A percentile compares a stretch with the other conserved stretches of the same genome.
phyloP scores from a whole-genome alignment of 1,284 basidiomycete genomes.

The Inonotus obliquus region DNA sequence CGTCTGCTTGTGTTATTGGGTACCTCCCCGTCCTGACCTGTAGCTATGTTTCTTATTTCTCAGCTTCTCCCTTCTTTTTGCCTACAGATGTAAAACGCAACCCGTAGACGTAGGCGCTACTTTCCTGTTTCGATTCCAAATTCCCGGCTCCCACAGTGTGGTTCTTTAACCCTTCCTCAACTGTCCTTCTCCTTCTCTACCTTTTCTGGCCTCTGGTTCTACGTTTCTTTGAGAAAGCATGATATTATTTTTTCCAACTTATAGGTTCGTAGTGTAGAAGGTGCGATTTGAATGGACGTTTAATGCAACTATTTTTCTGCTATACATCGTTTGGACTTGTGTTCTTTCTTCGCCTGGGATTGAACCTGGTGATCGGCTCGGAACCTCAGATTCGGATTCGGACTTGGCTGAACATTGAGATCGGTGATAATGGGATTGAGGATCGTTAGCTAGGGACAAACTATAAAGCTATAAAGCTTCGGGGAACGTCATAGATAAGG shows the following conservation, averaged over 20 bases:
- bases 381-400: neutral
- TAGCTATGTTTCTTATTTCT: neutral
- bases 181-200: too few relatives aligned
- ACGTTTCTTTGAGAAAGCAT: neutral
- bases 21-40: neutral
- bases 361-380: neutral
- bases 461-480: neutral
- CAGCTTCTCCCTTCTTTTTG: neutral
- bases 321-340: neutral
- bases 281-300: neutral
- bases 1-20: neutral
- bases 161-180: neutral
- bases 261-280: neutral
- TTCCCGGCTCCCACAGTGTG: neutral
- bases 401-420: neutral
- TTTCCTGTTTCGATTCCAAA: neutral
- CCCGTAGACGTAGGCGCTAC: neutral
- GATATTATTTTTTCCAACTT: neutral
- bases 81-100: neutral
- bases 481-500: neutral
- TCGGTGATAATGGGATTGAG: too few relatives aligned
- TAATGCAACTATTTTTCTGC: neutral
- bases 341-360: neutral
- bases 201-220: too few relatives aligned
- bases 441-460: too few relatives aligned